phyloP scores from a whole-genome alignment of 805 yeast genomes.

The Cyberlindnera petersonii region DNA sequence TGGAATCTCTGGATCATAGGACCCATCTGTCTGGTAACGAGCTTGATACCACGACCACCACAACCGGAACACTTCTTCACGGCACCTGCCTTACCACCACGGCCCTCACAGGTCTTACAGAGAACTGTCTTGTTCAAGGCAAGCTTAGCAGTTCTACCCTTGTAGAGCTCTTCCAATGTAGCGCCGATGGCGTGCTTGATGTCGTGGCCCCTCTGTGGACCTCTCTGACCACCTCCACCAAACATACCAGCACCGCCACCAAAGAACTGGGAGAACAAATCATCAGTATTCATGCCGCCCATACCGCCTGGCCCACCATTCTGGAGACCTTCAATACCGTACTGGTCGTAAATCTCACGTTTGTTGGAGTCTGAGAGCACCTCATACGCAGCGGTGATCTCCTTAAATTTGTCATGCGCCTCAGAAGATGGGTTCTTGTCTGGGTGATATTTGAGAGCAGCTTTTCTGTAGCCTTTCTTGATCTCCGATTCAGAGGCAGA shows the following conservation, averaged over 20 bases:
- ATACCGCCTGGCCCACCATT: slow-evolving; percentile 76
- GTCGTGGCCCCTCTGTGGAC: slow-evolving; percentile 87
- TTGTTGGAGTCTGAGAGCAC: slow-evolving; percentile 82
- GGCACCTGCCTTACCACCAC: slow-evolving; percentile 91
- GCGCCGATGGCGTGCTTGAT: slow-evolving; percentile 85
- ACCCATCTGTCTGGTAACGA: slow-evolving; percentile 97
- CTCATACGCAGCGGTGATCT: slow-evolving; percentile 84
- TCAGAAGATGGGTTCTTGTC: slow-evolving; percentile 82
- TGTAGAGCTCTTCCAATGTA: slow-evolving; percentile 87
- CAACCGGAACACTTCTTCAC: slow-evolving; percentile 85
- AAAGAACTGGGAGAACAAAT: slow-evolving; percentile 76
- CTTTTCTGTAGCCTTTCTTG: slow-evolving; percentile 78
- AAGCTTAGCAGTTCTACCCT: slow-evolving; percentile 90
- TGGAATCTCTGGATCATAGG: slow-evolving; percentile 99
- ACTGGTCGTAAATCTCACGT: slow-evolving; percentile 83
- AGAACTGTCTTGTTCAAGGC: slow-evolving; percentile 89
- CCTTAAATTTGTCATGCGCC: slow-evolving; percentile 94
- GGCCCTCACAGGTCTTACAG: slow-evolving; percentile 88
- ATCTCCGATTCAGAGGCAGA: slow-evolving; percentile 67
- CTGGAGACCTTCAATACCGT: slow-evolving; percentile 87
- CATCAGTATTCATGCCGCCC: slow-evolving; percentile 67
- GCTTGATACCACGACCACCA: slow-evolving; percentile 87
- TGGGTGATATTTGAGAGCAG: slow-evolving; percentile 79
- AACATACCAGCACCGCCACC: slow-evolving; percentile 65
- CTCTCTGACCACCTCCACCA: slow-evolving; percentile 62